Percentiles rank a stretch among this genome's conserved stretches.
These are phyloP conservation scores for Platanthera guangdongensis DNA, from an alignment of 106 monocot genomes.

Conservation along the genomic window DNA sequence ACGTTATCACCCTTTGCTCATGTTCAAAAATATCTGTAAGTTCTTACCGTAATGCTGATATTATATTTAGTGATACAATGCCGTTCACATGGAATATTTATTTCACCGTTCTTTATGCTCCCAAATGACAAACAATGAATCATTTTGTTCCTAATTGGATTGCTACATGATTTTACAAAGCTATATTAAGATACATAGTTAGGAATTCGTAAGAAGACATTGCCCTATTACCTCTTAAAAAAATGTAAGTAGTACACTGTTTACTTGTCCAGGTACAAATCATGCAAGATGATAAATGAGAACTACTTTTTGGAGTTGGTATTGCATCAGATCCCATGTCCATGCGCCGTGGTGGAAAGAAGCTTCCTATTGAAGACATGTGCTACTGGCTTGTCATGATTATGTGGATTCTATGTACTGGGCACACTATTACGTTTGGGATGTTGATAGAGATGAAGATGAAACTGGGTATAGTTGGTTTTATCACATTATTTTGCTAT, in stretches of 20 bases:
- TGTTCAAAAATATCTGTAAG: constrained; percentile 76
- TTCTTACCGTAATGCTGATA: background rate
- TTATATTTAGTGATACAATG: too few species aligned
- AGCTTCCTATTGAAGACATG: constrained; percentile 83
- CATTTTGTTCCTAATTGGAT: too few species aligned
- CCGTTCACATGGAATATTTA: background rate
- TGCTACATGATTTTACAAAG: too few species aligned
- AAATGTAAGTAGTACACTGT: background rate
- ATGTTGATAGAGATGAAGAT: too few species aligned
- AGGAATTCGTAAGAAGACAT: background rate
- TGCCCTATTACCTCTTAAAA: background rate
- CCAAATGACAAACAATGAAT: too few species aligned
- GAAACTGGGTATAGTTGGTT: too few species aligned
- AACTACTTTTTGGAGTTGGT: constrained; percentile 50
- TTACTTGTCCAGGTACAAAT: constrained; percentile 47
- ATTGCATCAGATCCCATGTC: constrained; percentile 91
- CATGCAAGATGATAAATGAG: constrained; percentile 20
- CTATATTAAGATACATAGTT: too few species aligned
- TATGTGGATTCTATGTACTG: too few species aligned
- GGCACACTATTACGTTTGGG: too few species aligned
- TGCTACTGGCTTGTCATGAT: too few species aligned
- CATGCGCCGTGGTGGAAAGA: constrained; percentile 64
- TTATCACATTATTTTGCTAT: too few species aligned
- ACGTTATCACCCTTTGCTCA: constrained; percentile 74
- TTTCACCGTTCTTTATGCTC: too few species aligned